phyloP scores from a whole-genome alignment of 1,284 basidiomycete species.

The Stygiomarasmius scandens region DNA sequence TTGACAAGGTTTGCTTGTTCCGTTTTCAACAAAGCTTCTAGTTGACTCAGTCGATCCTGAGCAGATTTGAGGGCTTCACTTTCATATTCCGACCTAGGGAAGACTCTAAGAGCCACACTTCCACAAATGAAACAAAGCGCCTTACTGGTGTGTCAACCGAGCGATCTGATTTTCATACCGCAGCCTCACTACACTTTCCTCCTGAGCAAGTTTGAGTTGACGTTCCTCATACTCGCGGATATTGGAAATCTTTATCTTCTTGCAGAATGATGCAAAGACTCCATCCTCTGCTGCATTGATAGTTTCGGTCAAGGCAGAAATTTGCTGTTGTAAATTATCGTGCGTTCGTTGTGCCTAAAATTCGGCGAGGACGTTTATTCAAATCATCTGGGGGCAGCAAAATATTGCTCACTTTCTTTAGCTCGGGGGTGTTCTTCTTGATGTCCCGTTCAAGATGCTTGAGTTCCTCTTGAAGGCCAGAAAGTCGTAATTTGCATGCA shows the following conservation, averaged over 20 bases:
- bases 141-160: slow-evolving; percentile 85
- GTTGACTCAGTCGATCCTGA: slow-evolving; percentile 62
- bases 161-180: slow-evolving; percentile 89
- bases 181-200: slow-evolving; percentile 84
- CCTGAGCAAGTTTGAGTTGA: slow-evolving; percentile 85
- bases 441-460: slow-evolving; percentile 76
- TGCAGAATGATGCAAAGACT: slow-evolving; percentile 83
- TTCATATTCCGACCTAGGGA: slow-evolving; percentile 75
- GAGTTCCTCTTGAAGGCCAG: slow-evolving; percentile 77
- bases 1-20: slow-evolving; percentile 62
- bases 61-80: slow-evolving; percentile 69
- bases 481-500: slow-evolving; percentile 67
- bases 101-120: slow-evolving; percentile 11
- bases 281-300: slow-evolving; percentile 82
- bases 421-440: slow-evolving; percentile 65
- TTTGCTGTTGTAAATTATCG: slow-evolving; percentile 54
- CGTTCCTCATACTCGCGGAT: slow-evolving; percentile 96
- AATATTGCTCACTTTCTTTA: slow-evolving; percentile 56
- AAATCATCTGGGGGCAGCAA: neutral
- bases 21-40: slow-evolving; percentile 56
- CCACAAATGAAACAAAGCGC: neutral
- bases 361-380: neutral
- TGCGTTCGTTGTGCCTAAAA: slow-evolving; percentile 56
- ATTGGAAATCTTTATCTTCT: slow-evolving; percentile 76
- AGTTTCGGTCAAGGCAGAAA: slow-evolving; percentile 57